phyloP scores from a whole-genome alignment of 176 grass and related monocot genomes.

The Typha latifolia region DNA sequence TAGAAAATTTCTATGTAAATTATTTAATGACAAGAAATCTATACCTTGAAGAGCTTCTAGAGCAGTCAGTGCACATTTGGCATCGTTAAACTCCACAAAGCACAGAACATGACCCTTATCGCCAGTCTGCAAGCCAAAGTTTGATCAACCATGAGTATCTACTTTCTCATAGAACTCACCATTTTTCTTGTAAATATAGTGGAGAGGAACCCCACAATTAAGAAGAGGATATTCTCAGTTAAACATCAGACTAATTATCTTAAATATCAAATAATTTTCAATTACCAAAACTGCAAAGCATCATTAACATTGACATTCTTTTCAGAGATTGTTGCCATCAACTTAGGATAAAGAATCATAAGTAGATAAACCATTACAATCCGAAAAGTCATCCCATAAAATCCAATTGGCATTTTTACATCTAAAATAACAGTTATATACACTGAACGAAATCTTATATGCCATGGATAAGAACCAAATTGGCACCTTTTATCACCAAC shows the following conservation, averaged over 20 bases:
- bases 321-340: background rate
- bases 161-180: background rate
- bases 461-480: too few species aligned
- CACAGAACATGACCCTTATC: conserved; percentile 78
- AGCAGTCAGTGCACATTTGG: conserved; percentile 36
- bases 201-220: background rate
- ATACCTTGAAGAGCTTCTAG: conserved; percentile 57
- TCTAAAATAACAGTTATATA: too few species aligned
- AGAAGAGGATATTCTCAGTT: background rate
- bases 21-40: background rate
- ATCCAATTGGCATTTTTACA: too few species aligned
- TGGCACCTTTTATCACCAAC: too few species aligned
- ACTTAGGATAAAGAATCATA: background rate
- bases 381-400: too few species aligned
- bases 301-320: background rate
- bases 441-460: too few species aligned
- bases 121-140: conserved; percentile 37
- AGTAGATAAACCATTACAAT: background rate
- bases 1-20: conserved; percentile 7
- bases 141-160: background rate
- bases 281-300: background rate
- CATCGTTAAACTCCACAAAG: conserved; percentile 76
- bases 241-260: background rate
- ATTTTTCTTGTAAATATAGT: too few species aligned
- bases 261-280: background rate